Evolutionary conservation across 2,329 filamentous ascomycete species (phyloP).

Genomic region (Pyrenophora seminiperda): DNA sequence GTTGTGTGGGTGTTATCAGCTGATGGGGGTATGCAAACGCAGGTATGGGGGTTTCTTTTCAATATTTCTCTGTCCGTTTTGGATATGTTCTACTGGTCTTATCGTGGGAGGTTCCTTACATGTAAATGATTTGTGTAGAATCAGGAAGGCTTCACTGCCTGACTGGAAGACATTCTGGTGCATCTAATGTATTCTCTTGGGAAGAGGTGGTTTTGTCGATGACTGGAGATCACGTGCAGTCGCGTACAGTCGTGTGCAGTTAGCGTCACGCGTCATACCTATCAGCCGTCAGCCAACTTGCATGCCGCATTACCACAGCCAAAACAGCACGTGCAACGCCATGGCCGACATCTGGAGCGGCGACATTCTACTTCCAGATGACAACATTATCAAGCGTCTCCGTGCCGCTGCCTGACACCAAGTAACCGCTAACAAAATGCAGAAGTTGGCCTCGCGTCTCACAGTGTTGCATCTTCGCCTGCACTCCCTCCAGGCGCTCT

Average conservation of each 20-base stretch:
- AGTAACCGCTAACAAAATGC: background rate
- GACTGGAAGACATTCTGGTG: too few relatives aligned
- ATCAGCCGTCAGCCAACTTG: background rate
- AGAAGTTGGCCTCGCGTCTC: conserved; percentile 41
- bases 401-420: too few relatives aligned
- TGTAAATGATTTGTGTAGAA: too few relatives aligned
- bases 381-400: conserved; percentile 32
- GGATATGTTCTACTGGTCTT: too few relatives aligned
- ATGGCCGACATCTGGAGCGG: conserved; percentile 46
- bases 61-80: too few relatives aligned
- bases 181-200: too few relatives aligned
- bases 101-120: too few relatives aligned
- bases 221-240: background rate
- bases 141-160: too few relatives aligned
- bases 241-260: conserved; percentile 21
- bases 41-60: too few relatives aligned
- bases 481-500: conserved; percentile 24
- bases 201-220: too few relatives aligned
- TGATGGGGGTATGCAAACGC: too few relatives aligned
- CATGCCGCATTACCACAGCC: background rate
- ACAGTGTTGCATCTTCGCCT: conserved; percentile 22
- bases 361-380: conserved; percentile 39
- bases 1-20: too few relatives aligned
- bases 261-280: conserved; percentile 24
- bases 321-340: conserved; percentile 1